Conservation (phyloP, 805 yeast genomes). For the Wickerhamomyces bovis region DNA sequence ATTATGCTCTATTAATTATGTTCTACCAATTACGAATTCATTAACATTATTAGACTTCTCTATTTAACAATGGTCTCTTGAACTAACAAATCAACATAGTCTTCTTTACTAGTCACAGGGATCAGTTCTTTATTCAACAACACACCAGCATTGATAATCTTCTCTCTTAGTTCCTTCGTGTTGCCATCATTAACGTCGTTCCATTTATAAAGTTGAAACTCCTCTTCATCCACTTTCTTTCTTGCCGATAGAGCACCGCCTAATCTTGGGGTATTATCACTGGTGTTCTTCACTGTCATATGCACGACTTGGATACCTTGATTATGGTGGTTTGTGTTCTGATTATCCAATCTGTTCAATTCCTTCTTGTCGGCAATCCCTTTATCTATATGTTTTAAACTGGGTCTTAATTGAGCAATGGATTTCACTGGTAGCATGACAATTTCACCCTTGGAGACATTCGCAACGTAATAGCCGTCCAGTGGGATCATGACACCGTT, state of each 20-base stretch:
- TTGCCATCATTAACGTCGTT: constrained; percentile 31
- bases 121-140: constrained; percentile 14
- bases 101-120: constrained; percentile 24
- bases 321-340: constrained; percentile 27
- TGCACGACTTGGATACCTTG: constrained; percentile 53
- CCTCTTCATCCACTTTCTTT: constrained; percentile 59
- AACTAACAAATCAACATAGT: constrained; percentile 28
- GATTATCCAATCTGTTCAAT: constrained; percentile 30
- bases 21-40: background rate
- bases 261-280: constrained; percentile 52
- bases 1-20: no score
- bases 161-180: constrained; percentile 22
- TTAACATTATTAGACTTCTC: background rate
- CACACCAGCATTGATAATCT: constrained; percentile 20
- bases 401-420: constrained; percentile 75
- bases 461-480: constrained; percentile 46
- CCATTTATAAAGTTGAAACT: constrained; percentile 38
- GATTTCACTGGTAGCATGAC: constrained; percentile 61
- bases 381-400: constrained; percentile 72
- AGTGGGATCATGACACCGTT: constrained; percentile 61
- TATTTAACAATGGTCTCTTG: constrained; percentile 18
- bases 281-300: constrained; percentile 62
- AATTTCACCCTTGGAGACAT: constrained; percentile 41
- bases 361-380: constrained; percentile 39
- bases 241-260: constrained; percentile 68